Evolutionary conservation across 176 grass and related monocot species (phyloP).

Genomic region (Cymbopogon citratus): DNA sequence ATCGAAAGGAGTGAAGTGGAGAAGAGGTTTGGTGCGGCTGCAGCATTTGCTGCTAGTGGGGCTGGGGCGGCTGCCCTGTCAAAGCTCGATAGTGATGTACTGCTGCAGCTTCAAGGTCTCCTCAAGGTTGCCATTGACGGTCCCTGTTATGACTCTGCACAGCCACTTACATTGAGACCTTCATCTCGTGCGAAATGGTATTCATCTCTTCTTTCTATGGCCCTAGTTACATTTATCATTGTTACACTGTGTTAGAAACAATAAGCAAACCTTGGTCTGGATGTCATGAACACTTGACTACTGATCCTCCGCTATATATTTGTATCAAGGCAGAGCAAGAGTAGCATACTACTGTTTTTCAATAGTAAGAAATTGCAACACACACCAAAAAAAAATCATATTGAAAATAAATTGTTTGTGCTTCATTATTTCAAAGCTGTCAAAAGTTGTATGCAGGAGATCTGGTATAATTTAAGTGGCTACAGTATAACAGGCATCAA

Average conservation of each 20-base stretch:
- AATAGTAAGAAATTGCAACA: background rate
- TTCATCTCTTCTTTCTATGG: background rate
- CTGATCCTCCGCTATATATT: background rate
- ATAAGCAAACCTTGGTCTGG: background rate
- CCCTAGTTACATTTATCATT: conserved; percentile 13
- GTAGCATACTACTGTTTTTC: background rate
- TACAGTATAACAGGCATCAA: background rate
- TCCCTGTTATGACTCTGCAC: conserved; percentile 65
- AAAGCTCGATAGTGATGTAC: conserved; percentile 54
- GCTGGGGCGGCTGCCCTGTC: conserved; percentile 47
- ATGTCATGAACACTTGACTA: background rate
- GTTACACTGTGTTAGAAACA: background rate
- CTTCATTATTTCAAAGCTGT: background rate
- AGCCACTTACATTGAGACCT: conserved; percentile 71
- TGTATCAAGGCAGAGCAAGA: conserved; percentile 4
- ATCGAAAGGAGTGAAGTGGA: conserved; percentile 83
- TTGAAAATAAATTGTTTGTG: conserved; percentile 2
- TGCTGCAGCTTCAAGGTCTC: conserved; percentile 72
- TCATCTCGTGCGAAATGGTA: conserved; percentile 94
- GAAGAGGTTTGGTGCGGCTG: conserved; percentile 59
- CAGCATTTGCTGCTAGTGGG: conserved; percentile 46
- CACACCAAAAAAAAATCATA: background rate
- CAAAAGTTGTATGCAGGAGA: background rate
- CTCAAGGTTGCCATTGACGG: conserved; percentile 87
- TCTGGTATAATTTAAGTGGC: background rate